phyloP scores from a whole-genome alignment of 169 alveolate species.

The Plasmodium coatneyi region DNA sequence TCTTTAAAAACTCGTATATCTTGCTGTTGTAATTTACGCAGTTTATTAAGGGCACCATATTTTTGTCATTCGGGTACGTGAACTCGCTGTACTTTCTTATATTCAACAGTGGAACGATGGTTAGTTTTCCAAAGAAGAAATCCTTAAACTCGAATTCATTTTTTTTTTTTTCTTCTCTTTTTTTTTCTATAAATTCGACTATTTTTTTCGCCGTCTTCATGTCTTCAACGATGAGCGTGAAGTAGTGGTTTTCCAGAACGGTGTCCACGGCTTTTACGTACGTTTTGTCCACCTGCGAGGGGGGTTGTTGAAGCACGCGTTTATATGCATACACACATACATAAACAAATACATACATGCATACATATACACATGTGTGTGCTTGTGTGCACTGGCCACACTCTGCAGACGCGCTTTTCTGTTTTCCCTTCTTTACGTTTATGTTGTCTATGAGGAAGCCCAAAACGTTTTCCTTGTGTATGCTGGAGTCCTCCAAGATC shows the following conservation, averaged over 20 bases:
- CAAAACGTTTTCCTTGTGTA: slow-evolving; percentile 53
- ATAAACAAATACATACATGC: too few species aligned
- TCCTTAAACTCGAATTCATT: slow-evolving; percentile 65
- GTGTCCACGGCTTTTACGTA: slow-evolving; percentile 68
- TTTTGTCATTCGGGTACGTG: slow-evolving; percentile 54
- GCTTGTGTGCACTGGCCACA: background rate
- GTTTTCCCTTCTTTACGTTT: slow-evolving; percentile 27
- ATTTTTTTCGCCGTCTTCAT: slow-evolving; percentile 70
- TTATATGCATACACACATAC: background rate
- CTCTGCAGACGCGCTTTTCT: background rate
- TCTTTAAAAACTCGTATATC: slow-evolving; percentile 66
- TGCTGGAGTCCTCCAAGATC: slow-evolving; percentile 31
- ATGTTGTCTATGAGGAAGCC: slow-evolving; percentile 69
- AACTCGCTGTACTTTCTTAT: slow-evolving; percentile 58
- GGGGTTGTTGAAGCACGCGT: background rate
- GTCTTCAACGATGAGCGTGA: slow-evolving; percentile 65
- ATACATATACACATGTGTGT: background rate
- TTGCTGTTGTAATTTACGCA: slow-evolving; percentile 67
- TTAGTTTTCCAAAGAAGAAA: slow-evolving; percentile 65
- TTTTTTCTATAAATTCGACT: slow-evolving; percentile 72
- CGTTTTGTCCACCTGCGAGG: slow-evolving; percentile 52
- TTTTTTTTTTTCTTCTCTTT: slow-evolving; percentile 54
- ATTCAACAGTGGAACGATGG: slow-evolving; percentile 67
- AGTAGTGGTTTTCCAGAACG: slow-evolving; percentile 55
- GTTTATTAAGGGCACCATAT: slow-evolving; percentile 68